Conservation (phyloP, 169 alveolate genomes). For the Plasmodium relictum region DNA sequence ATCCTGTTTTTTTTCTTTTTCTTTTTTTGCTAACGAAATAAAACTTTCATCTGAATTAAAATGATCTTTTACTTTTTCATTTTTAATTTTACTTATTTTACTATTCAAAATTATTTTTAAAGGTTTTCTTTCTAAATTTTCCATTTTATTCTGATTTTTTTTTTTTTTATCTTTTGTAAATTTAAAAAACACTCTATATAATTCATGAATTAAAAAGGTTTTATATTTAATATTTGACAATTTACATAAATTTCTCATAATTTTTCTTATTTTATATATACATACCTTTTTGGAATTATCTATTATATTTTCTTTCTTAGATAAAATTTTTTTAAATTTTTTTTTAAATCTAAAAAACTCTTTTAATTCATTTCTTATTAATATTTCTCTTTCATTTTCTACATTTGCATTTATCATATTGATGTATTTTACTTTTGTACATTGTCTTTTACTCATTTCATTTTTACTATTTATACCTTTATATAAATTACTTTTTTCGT, state of each 20-base stretch:
- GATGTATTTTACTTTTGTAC: too few species aligned
- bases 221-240: conserved; percentile 16
- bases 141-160: neutral
- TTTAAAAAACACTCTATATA: conserved; percentile 21
- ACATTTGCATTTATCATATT: neutral
- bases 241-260: conserved; percentile 4
- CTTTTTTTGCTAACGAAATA: neutral
- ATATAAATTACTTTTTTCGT: neutral
- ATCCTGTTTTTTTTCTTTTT: neutral
- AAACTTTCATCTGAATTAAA: conserved; percentile 20
- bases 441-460: too few species aligned
- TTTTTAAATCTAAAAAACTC: neutral
- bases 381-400: neutral
- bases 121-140: neutral
- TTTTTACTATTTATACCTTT: too few species aligned
- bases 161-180: neutral
- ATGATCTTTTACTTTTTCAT: conserved; percentile 9
- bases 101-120: conserved; percentile 19
- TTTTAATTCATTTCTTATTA: neutral
- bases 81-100: neutral
- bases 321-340: neutral
- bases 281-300: neutral
- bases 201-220: conserved; percentile 16
- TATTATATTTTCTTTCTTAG: neutral
- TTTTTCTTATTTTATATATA: conserved; percentile 24